A percentile compares a stretch with the other conserved stretches of the same genome.
Evolutionary conservation across 495 filamentous ascomycete genomes (phyloP).

Genomic region (Aspergillus indologenus): DNA sequence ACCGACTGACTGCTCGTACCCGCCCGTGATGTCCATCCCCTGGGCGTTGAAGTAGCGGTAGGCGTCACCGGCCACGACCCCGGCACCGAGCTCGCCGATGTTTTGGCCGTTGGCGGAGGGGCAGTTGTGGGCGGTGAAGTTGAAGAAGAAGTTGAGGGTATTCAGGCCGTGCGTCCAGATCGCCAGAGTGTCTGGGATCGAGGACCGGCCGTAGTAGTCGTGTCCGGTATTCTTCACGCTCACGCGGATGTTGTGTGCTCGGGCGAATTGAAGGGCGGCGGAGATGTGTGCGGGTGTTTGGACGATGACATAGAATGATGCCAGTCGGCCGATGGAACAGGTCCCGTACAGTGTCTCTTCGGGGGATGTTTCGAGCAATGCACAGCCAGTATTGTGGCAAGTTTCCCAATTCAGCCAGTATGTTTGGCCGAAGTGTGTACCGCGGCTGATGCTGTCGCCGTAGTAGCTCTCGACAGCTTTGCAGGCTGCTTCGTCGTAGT

Average conservation of each 20-base stretch:
- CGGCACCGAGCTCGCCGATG: conserved; percentile 25
- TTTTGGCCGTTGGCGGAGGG: conserved; percentile 14
- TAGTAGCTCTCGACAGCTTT: no score
- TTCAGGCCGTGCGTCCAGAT: conserved; percentile 33
- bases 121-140: conserved; percentile 25
- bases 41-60: conserved; percentile 18
- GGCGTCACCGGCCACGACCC: conserved; percentile 18
- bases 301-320: no score
- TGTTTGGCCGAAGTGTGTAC: no score
- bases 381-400: no score
- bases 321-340: no score
- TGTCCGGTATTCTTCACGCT: conserved; percentile 48
- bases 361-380: no score
- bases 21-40: conserved; percentile 24
- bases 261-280: no score
- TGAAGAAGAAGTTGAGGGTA: conserved; percentile 16
- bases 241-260: conserved; percentile 31
- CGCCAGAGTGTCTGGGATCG: conserved; percentile 22
- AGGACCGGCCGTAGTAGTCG: conserved; percentile 17
- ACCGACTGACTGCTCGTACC: conserved; percentile 21
- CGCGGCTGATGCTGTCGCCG: no score
- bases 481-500: no score
- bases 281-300: no score
- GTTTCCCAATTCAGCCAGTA: no score
- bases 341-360: no score